Evolutionary conservation across 176 grass and related monocot genomes (phyloP).

Genomic region (Aegilops tauschii): DNA sequence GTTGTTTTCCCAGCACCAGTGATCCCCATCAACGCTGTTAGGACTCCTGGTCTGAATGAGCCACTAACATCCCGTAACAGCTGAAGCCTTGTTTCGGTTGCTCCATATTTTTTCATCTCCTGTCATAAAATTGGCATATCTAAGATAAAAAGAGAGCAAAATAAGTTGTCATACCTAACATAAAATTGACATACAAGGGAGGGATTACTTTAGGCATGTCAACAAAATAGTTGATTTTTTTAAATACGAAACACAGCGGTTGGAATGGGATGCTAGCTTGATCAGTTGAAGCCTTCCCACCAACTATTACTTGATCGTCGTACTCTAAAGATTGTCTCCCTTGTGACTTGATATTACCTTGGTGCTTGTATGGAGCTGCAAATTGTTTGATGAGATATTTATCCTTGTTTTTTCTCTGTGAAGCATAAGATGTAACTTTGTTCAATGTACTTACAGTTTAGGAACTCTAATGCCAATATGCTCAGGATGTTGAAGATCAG

Average conservation of each 20-base stretch:
- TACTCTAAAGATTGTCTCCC: slow-evolving; percentile 27
- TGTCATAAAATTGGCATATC: slow-evolving; percentile 39
- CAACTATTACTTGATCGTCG: neutral
- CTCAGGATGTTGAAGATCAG: slow-evolving; percentile 74
- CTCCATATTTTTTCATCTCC: too few species aligned
- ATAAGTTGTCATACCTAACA: neutral
- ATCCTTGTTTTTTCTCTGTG: neutral
- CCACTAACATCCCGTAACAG: too few species aligned
- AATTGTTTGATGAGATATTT: neutral
- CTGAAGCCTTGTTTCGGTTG: too few species aligned
- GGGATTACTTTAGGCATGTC: slow-evolving; percentile 80
- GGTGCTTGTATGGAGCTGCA: slow-evolving; percentile 70
- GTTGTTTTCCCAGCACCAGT: too few species aligned
- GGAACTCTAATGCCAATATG: slow-evolving; percentile 64
- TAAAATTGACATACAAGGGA: slow-evolving; percentile 33
- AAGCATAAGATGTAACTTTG: neutral
- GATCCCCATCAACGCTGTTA: too few species aligned
- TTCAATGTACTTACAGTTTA: slow-evolving; percentile 54
- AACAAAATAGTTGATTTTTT: slow-evolving; percentile 77
- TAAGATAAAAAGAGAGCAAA: neutral
- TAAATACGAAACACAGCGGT: slow-evolving; percentile 65
- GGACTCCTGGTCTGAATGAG: too few species aligned
- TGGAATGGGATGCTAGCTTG: slow-evolving; percentile 60
- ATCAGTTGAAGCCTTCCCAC: slow-evolving; percentile 26
- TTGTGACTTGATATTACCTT: slow-evolving; percentile 32